Conservation (phyloP, 1,284 basidiomycete genomes). For the Ganoderma leucocontextum region DNA sequence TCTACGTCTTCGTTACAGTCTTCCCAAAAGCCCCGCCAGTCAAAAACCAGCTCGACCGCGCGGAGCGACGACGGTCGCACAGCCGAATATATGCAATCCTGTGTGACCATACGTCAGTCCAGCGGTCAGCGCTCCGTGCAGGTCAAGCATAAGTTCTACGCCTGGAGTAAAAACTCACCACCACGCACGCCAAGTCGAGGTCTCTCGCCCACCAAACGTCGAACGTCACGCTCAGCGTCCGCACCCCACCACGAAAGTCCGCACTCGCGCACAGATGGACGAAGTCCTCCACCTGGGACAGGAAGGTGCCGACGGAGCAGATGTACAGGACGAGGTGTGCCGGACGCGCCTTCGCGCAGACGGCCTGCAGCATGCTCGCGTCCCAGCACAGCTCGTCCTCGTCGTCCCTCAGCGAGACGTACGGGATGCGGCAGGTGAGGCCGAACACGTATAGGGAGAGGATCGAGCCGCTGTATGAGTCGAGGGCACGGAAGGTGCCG, state of each 20-base stretch:
- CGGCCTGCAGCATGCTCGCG: neutral
- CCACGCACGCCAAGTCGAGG: neutral
- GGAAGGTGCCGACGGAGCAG: neutral
- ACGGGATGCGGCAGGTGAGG: constrained; percentile 1
- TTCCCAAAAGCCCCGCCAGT: neutral
- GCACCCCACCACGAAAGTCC: neutral
- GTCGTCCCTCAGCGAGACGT: neutral
- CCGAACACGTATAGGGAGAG: neutral
- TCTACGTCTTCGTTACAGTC: neutral
- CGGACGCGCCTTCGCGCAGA: neutral
- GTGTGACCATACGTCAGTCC: too few relatives aligned
- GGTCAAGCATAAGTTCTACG: too few relatives aligned
- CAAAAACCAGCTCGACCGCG: neutral
- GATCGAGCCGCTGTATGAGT: neutral
- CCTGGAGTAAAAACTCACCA: neutral
- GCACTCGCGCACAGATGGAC: neutral
- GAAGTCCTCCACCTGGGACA: neutral
- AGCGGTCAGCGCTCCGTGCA: neutral
- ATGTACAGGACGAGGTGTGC: neutral
- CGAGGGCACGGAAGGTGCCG: neutral
- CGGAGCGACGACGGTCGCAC: neutral
- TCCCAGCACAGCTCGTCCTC: neutral
- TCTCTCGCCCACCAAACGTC: neutral
- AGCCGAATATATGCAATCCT: neutral
- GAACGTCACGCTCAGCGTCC: neutral